Percentiles rank a stretch among this genome's conserved stretches.
These are phyloP conservation scores for Fraxinus sp. DNA, from an alignment of 305 asterid genomes.

Conservation along the genomic window DNA sequence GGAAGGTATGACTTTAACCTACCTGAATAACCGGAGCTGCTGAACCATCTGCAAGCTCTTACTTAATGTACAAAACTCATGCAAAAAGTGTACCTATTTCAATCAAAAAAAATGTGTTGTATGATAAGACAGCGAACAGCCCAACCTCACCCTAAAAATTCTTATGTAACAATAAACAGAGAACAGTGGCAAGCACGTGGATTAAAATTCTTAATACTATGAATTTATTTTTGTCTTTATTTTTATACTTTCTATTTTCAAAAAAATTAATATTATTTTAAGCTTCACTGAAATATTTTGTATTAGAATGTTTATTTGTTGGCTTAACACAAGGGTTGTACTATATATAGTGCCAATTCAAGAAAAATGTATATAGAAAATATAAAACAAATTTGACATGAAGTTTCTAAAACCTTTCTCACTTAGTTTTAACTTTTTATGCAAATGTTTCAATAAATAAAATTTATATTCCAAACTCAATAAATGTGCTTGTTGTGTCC, in stretches of 20 bases:
- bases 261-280: neutral
- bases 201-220: neutral
- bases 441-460: neutral
- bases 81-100: slow-evolving; percentile 74
- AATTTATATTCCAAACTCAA: neutral
- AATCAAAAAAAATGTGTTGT: slow-evolving; percentile 1
- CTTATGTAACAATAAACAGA: neutral
- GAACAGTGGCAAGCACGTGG: neutral
- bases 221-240: neutral
- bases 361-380: neutral
- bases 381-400: neutral
- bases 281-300: neutral
- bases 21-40: slow-evolving; percentile 88
- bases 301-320: neutral
- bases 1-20: slow-evolving; percentile 19
- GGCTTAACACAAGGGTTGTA: neutral
- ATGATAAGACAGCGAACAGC: neutral
- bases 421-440: neutral
- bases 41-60: slow-evolving; percentile 95
- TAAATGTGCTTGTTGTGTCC: neutral
- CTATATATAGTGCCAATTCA: neutral
- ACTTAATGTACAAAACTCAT: slow-evolving; percentile 84
- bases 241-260: neutral
- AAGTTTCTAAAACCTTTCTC: neutral
- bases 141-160: neutral